Conservation (phyloP, 116 monocot genomes). For the Posidonia oceanica region DNA sequence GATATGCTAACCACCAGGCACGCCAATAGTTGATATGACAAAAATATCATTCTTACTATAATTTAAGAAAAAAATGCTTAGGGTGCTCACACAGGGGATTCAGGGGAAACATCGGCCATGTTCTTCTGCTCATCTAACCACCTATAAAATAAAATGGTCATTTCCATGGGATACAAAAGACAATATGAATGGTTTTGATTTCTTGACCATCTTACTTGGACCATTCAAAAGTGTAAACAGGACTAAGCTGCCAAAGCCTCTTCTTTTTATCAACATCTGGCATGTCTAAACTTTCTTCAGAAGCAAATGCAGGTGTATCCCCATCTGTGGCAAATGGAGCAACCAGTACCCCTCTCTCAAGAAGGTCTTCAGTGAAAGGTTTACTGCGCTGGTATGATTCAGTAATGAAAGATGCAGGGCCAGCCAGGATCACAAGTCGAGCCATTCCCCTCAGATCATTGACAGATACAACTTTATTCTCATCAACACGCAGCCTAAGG, state of each 20-base stretch:
- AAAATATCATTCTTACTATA: neutral
- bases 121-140: slow-evolving; percentile 95
- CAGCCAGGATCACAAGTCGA: slow-evolving; percentile 78
- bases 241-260: slow-evolving; percentile 80
- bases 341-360: slow-evolving; percentile 72
- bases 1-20: neutral
- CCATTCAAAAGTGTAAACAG: slow-evolving; percentile 64
- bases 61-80: no score
- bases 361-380: slow-evolving; percentile 42
- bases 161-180: neutral
- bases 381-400: slow-evolving; percentile 65
- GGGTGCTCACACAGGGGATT: slow-evolving; percentile 81
- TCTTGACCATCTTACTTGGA: slow-evolving; percentile 42
- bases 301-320: slow-evolving; percentile 20
- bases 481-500: slow-evolving; percentile 54
- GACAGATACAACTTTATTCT: slow-evolving; percentile 47
- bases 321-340: slow-evolving; percentile 79
- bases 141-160: slow-evolving; percentile 19
- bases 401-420: slow-evolving; percentile 54
- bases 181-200: neutral
- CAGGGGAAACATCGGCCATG: slow-evolving; percentile 59
- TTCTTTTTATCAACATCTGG: slow-evolving; percentile 23
- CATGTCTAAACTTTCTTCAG: slow-evolving; percentile 14
- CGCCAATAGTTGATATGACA: no score
- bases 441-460: slow-evolving; percentile 61